Conservation (phyloP, 2,329 filamentous ascomycete species). For the Corniculantispora saksenae region DNA sequence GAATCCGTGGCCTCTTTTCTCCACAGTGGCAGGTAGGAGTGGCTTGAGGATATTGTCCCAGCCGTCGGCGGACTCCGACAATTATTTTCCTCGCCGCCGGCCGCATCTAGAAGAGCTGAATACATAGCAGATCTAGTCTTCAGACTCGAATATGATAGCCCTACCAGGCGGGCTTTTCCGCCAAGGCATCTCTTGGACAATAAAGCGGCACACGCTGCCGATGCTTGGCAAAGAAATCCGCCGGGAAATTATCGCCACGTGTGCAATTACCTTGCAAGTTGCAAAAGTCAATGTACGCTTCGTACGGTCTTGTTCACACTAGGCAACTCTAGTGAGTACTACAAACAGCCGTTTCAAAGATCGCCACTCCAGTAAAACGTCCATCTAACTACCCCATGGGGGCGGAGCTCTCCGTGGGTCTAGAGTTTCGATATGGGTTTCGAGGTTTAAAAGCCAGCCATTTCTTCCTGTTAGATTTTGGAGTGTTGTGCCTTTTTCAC, state of each 20-base stretch:
- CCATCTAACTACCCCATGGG: conserved; percentile 3
- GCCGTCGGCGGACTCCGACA: conserved; percentile 8
- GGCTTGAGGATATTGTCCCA: not conserved
- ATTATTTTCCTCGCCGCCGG: not conserved
- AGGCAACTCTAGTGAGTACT: not conserved
- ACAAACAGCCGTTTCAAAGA: not conserved
- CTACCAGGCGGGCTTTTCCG: not conserved
- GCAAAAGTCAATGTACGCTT: not conserved
- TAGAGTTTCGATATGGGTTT: not conserved
- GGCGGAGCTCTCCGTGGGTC: conserved; percentile 15
- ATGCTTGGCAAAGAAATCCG: not conserved
- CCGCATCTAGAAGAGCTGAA: not conserved
- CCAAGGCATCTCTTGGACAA: not conserved
- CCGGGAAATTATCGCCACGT: conserved; percentile 2
- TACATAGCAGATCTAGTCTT: not conserved
- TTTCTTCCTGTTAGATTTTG: not conserved
- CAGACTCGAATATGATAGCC: not conserved
- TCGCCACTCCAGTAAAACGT: not conserved
- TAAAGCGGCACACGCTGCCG: not conserved
- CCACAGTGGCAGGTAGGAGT: not conserved
- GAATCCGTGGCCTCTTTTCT: not conserved
- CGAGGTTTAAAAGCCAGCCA: not conserved
- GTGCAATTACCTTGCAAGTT: not conserved
- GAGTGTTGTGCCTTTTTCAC: not conserved
- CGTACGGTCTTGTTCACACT: not conserved